Conservation (phyloP, 1,284 basidiomycete species). For the Chiua sp. region DNA sequence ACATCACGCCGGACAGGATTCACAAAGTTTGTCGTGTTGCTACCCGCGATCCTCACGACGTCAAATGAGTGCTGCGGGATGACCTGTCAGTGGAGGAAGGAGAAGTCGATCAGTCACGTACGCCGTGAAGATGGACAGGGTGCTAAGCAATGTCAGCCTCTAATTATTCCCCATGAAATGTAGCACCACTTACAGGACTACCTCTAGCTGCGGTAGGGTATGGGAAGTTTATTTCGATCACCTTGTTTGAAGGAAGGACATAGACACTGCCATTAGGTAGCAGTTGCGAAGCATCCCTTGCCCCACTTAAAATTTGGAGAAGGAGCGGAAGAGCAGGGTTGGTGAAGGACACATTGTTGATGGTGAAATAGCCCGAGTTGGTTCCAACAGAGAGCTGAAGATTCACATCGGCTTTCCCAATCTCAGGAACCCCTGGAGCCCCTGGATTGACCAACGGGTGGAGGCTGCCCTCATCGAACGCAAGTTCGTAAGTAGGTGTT, state of each 20-base stretch:
- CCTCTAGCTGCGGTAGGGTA: constrained; percentile 26
- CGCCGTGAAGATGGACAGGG: constrained; percentile 42
- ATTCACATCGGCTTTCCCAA: constrained; percentile 36
- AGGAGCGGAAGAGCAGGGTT: constrained; percentile 37
- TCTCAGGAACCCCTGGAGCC: constrained; percentile 34
- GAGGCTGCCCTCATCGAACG: constrained; percentile 39
- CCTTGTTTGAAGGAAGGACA: constrained; percentile 35
- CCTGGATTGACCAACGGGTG: constrained; percentile 38
- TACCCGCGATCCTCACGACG: constrained; percentile 2
- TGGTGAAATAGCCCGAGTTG: constrained; percentile 1
- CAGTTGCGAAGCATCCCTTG: constrained; percentile 30
- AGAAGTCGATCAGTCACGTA: constrained; percentile 15
- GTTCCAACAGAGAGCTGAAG: constrained; percentile 23
- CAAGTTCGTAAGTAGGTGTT: constrained; percentile 33
- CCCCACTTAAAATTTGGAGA: constrained; percentile 44
- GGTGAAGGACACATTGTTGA: constrained; percentile 24
- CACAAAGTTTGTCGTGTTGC: neutral
- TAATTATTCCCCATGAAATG: neutral
- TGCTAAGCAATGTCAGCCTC: constrained; percentile 25
- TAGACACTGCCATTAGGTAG: constrained; percentile 38
- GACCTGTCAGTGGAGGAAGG: neutral
- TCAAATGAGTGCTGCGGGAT: constrained; percentile 24
- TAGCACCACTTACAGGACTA: constrained; percentile 37
- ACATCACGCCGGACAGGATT: neutral
- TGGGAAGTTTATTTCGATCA: constrained; percentile 43